These are phyloP conservation scores for Cyclospora cayetanensis DNA, from an alignment of 169 alveolate species.

Conservation along the genomic window DNA sequence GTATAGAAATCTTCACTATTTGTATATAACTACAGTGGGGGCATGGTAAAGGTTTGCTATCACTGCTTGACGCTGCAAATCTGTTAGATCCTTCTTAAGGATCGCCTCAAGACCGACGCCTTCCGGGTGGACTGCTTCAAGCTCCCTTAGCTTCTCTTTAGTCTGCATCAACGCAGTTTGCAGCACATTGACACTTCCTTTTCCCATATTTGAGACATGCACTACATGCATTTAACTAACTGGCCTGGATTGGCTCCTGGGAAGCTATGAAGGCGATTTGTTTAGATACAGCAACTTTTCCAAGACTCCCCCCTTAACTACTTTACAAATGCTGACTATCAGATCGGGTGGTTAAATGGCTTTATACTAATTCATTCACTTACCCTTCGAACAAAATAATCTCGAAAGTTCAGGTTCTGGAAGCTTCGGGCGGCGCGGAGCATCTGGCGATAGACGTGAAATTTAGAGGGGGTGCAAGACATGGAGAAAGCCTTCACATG, in stretches of 20 bases:
- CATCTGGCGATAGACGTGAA: neutral
- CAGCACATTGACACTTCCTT: neutral
- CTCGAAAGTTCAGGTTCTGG: neutral
- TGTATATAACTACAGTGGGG: neutral
- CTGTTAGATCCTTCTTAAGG: neutral
- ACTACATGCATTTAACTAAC: neutral
- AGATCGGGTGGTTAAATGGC: no score
- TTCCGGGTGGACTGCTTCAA: neutral
- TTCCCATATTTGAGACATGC: neutral
- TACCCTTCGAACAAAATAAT: slow-evolving; percentile 5
- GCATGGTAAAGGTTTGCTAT: neutral
- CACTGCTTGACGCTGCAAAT: slow-evolving; percentile 18
- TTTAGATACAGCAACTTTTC: neutral
- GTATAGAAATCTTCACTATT: neutral
- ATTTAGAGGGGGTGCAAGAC: neutral
- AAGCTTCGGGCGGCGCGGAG: slow-evolving; percentile 7
- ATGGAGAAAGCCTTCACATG: neutral
- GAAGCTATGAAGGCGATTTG: neutral
- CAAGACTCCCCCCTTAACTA: no score
- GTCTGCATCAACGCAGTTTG: neutral
- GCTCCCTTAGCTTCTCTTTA: neutral
- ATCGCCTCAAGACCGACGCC: neutral
- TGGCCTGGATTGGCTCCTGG: neutral
- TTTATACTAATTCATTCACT: no score
- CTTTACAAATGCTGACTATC: no score